These are phyloP conservation scores for Citrus trifoliata DNA, from an alignment of 345 rosid genomes.

Conservation along the genomic window DNA sequence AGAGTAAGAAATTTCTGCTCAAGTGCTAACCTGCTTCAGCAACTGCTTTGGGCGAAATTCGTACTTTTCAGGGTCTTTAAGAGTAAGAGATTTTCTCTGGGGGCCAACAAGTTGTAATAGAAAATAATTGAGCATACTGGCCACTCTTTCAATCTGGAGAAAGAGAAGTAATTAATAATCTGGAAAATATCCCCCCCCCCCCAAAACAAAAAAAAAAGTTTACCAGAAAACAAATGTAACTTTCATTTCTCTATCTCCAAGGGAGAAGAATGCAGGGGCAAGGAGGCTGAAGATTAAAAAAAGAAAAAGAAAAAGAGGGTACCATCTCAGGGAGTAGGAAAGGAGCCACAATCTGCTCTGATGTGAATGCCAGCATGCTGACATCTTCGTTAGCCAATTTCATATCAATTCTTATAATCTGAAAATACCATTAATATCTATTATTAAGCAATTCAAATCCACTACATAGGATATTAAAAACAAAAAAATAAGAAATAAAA, in stretches of 20 bases:
- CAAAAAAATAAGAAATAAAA: too few species aligned
- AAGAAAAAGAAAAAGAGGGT: neutral
- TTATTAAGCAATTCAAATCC: neutral
- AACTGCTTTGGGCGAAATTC: slow-evolving; percentile 93
- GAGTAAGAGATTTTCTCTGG: slow-evolving; percentile 81
- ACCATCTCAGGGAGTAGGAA: slow-evolving; percentile 99
- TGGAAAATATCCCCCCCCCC: neutral
- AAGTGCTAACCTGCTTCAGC: slow-evolving; percentile 76
- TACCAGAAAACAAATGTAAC: neutral
- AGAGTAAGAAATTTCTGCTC: neutral
- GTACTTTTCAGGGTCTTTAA: slow-evolving; percentile 95
- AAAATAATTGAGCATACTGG: slow-evolving; percentile 96
- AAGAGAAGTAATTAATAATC: neutral
- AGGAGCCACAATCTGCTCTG: slow-evolving; percentile 93
- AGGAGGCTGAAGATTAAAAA: neutral
- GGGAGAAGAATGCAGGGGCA: neutral
- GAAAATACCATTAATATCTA: slow-evolving; percentile 20
- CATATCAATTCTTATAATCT: slow-evolving; percentile 95
- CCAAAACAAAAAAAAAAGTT: neutral
- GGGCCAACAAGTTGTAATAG: slow-evolving; percentile 97
- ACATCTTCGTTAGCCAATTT: slow-evolving; percentile 99
- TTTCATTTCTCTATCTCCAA: neutral
- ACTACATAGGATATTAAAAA: neutral
- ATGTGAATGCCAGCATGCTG: slow-evolving; percentile 86
- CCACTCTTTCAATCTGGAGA: slow-evolving; percentile 92